phyloP scores from a whole-genome alignment of 192 early-diverging fungal species.

The Jimgerdemannia lactiflua region DNA sequence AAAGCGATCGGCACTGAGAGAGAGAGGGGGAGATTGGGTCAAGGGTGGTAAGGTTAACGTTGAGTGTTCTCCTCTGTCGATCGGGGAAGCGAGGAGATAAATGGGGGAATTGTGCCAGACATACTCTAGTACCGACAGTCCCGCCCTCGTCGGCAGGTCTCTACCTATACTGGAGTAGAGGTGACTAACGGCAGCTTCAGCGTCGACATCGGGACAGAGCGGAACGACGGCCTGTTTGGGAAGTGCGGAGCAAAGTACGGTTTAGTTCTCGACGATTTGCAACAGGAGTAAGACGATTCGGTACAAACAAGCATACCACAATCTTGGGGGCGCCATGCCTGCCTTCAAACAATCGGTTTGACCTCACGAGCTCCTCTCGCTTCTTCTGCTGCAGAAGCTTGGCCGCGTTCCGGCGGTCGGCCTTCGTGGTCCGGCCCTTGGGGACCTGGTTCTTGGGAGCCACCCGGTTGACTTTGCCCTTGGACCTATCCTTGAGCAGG shows the following conservation, averaged over 20 bases:
- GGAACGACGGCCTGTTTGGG: conserved; percentile 68
- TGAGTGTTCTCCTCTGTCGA: conserved; percentile 6
- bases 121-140: background rate
- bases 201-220: conserved; percentile 76
- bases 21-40: background rate
- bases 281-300: background rate
- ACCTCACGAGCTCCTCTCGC: conserved; percentile 62
- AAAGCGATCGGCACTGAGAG: conserved; percentile 70
- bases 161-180: conserved; percentile 45
- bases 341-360: conserved; percentile 84
- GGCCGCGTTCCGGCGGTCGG: conserved; percentile 81
- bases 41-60: background rate
- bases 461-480: conserved; percentile 71
- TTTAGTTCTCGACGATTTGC: background rate
- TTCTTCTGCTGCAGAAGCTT: conserved; percentile 81
- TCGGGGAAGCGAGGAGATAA: background rate
- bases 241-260: background rate
- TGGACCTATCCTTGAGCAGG: conserved; percentile 70
- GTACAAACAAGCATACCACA: conserved; percentile 40
- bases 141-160: conserved; percentile 11
- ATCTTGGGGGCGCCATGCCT: conserved; percentile 83
- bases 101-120: background rate
- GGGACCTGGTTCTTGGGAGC: conserved; percentile 54
- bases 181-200: conserved; percentile 47
- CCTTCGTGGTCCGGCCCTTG: conserved; percentile 48